These are phyloP conservation scores for Quillaja saponaria DNA, from an alignment of 306 rosid species.

Conservation along the genomic window DNA sequence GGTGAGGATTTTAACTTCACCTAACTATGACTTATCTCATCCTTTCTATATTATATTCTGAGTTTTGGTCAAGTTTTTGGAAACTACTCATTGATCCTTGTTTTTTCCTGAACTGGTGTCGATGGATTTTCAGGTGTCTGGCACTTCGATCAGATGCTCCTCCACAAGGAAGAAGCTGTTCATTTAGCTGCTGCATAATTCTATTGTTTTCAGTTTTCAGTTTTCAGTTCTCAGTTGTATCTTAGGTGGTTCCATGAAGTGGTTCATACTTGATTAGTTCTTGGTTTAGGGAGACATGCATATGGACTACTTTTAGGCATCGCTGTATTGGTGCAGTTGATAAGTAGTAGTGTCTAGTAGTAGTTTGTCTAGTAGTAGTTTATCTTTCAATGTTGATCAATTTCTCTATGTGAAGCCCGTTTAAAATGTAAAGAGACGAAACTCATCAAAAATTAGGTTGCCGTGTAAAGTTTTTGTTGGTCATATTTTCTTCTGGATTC, in stretches of 20 bases:
- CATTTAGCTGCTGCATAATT: slow-evolving; percentile 32
- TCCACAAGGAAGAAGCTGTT: slow-evolving; percentile 42
- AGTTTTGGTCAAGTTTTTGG: background rate
- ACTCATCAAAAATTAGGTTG: too few relatives aligned
- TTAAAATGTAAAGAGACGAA: too few relatives aligned
- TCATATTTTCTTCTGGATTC: too few relatives aligned
- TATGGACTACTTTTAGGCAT: background rate
- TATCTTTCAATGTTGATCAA: background rate
- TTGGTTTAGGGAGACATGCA: background rate
- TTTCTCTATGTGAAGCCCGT: too few relatives aligned
- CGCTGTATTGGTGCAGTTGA: background rate
- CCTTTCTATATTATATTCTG: too few relatives aligned
- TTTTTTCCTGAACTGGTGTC: too few relatives aligned
- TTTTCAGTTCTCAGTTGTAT: too few relatives aligned
- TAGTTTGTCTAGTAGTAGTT: too few relatives aligned
- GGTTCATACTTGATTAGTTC: slow-evolving; percentile 11
- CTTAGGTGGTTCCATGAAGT: background rate
- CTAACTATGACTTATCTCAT: background rate
- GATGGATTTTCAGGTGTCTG: too few relatives aligned
- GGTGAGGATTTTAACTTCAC: slow-evolving; percentile 48
- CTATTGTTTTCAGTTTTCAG: background rate
- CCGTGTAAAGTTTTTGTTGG: too few relatives aligned
- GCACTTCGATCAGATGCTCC: slow-evolving; percentile 92
- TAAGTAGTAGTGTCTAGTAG: too few relatives aligned
- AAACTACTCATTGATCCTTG: too few relatives aligned